Evolutionary conservation across 768 basidiomycete genomes (phyloP).

Genomic region (Auriscalpium microsporum): DNA sequence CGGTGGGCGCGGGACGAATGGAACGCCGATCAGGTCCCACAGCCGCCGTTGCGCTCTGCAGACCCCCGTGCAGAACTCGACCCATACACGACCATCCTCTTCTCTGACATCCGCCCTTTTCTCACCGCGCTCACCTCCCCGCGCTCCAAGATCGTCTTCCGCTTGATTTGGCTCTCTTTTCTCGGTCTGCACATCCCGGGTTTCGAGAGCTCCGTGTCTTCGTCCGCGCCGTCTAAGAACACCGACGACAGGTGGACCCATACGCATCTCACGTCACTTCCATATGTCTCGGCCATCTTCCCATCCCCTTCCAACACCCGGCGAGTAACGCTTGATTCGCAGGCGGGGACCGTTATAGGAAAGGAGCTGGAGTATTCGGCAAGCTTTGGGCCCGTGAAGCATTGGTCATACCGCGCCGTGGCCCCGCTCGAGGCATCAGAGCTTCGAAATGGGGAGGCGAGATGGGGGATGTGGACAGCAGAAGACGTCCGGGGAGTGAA

Average conservation of each 20-base stretch:
- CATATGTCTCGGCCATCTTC: slow-evolving; percentile 45
- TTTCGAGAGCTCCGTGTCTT: slow-evolving; percentile 35
- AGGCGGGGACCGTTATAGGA: slow-evolving; percentile 60
- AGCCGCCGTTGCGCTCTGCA: slow-evolving; percentile 46
- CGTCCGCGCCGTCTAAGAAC: slow-evolving; percentile 20
- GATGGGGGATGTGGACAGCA: slow-evolving; percentile 33
- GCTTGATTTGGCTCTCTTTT: slow-evolving; percentile 62
- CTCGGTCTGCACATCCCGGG: slow-evolving; percentile 69
- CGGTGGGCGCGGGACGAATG: slow-evolving; percentile 58
- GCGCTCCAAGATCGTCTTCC: slow-evolving; percentile 46
- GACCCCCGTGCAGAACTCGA: slow-evolving; percentile 45
- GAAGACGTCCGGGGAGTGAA: slow-evolving; percentile 47
- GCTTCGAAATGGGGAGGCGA: slow-evolving; percentile 27
- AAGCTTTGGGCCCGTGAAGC: slow-evolving; percentile 60
- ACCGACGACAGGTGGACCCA: slow-evolving; percentile 67
- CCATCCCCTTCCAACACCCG: slow-evolving; percentile 28
- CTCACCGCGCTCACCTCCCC: slow-evolving; percentile 35
- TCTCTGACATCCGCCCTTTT: slow-evolving; percentile 61
- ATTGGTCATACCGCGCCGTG: slow-evolving; percentile 50
- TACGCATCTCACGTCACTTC: slow-evolving; percentile 35
- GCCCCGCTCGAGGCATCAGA: slow-evolving; percentile 44
- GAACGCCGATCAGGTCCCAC: slow-evolving; percentile 33
- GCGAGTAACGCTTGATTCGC: slow-evolving; percentile 44
- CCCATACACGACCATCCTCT: slow-evolving; percentile 65
- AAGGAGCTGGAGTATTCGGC: slow-evolving; percentile 51